phyloP scores from a whole-genome alignment of 1,284 basidiomycete genomes.

The Sanghuangporus baumii region DNA sequence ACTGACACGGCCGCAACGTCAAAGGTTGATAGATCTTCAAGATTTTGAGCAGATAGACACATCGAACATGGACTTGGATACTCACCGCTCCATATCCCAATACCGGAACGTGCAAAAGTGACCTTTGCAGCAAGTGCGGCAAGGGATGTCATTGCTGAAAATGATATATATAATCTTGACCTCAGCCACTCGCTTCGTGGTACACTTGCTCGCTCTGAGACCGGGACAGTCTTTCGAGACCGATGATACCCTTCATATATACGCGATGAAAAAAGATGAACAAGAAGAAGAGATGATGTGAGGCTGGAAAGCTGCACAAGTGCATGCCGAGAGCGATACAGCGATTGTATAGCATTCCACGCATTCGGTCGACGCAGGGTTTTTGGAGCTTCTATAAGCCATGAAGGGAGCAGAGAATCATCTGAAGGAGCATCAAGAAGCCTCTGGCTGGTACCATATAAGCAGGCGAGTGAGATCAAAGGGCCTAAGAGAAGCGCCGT shows the following conservation, averaged over 20 bases:
- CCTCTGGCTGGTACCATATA: slow-evolving; percentile 47
- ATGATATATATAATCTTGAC: slow-evolving; percentile 56
- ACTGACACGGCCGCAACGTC: slow-evolving; percentile 74
- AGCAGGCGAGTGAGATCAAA: slow-evolving; percentile 62
- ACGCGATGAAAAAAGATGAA: slow-evolving; percentile 72
- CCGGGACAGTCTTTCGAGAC: slow-evolving; percentile 36
- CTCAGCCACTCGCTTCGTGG: slow-evolving; percentile 66
- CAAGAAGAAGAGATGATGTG: slow-evolving; percentile 71
- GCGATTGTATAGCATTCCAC: slow-evolving; percentile 46
- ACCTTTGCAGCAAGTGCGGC: slow-evolving; percentile 44
- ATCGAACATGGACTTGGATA: slow-evolving; percentile 11
- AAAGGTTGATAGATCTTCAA: slow-evolving; percentile 67
- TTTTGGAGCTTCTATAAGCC: slow-evolving; percentile 73
- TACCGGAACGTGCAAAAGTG: slow-evolving; percentile 34
- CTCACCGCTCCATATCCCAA: slow-evolving; percentile 66
- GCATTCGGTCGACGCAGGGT: slow-evolving; percentile 38
- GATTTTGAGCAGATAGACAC: slow-evolving; percentile 13
- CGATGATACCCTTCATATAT: slow-evolving; percentile 58
- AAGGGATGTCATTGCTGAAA: slow-evolving; percentile 48
- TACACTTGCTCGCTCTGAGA: slow-evolving; percentile 66
- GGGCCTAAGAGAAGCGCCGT: slow-evolving; percentile 78
- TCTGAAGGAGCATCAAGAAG: slow-evolving; percentile 24
- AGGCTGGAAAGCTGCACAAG: slow-evolving; percentile 76
- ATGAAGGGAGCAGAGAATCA: slow-evolving; percentile 46
- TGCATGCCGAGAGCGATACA: slow-evolving; percentile 66